phyloP scores from a whole-genome alignment of 257 asterid genomes.

The Solanum piurae region DNA sequence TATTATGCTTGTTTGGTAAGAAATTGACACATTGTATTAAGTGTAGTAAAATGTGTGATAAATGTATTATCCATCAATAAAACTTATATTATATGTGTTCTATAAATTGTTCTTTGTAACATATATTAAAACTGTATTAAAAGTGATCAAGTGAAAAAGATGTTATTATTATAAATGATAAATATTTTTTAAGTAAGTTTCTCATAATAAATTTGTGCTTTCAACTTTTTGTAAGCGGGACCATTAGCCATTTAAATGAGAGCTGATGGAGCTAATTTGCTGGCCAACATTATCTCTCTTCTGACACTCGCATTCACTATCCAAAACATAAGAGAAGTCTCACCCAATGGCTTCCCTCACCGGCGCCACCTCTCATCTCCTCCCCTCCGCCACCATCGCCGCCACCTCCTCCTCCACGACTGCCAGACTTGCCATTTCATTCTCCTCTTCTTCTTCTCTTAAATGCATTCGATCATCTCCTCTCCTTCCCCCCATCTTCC shows the following conservation, averaged over 20 bases:
- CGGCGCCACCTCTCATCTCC: constrained; percentile 38
- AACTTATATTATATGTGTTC: too few species aligned
- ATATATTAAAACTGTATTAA: too few species aligned
- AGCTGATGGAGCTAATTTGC: neutral
- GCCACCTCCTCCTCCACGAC: constrained; percentile 18
- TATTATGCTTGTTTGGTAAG: too few species aligned
- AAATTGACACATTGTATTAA: too few species aligned
- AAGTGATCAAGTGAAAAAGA: too few species aligned
- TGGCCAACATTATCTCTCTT: neutral
- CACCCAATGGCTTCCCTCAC: constrained; percentile 39
- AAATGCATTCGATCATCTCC: constrained; percentile 50
- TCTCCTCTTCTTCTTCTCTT: constrained; percentile 14
- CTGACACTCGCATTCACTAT: neutral
- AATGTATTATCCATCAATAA: too few species aligned
- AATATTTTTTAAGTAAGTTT: too few species aligned
- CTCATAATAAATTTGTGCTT: too few species aligned
- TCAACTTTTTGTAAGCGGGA: neutral
- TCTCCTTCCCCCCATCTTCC: constrained; percentile 37
- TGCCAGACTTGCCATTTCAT: neutral
- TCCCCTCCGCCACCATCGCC: constrained; percentile 25
- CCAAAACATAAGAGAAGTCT: neutral
- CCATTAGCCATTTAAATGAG: neutral
- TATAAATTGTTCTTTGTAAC: too few species aligned
- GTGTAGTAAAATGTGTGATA: too few species aligned
- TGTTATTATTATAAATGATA: too few species aligned